These are phyloP conservation scores for Ophiocordyceps sinensis DNA, from an alignment of 2,329 filamentous ascomycete genomes.

Conservation along the genomic window DNA sequence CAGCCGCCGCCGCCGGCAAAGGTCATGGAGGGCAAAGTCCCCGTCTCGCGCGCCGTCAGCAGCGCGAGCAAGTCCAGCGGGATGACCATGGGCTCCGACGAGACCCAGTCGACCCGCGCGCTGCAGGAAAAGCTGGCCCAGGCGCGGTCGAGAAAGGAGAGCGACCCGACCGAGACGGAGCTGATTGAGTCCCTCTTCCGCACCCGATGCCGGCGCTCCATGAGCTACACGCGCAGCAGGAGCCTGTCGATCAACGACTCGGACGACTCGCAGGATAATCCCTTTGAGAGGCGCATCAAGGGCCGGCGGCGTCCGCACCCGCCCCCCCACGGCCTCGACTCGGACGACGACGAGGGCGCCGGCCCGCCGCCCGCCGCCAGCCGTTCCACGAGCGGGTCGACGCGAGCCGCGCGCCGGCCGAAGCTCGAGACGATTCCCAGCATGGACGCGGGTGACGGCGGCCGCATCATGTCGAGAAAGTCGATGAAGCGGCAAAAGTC, in stretches of 20 bases:
- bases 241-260: constrained; percentile 24
- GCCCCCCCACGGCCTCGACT: constrained; percentile 15
- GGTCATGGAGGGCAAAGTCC: constrained; percentile 78
- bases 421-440: constrained; percentile 33
- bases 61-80: constrained; percentile 35
- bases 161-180: constrained; percentile 25
- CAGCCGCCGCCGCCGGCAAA: constrained; percentile 82
- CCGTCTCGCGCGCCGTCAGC: constrained; percentile 49
- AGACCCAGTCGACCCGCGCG: constrained; percentile 25
- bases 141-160: constrained; percentile 30
- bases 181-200: constrained; percentile 27
- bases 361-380: constrained; percentile 11
- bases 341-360: constrained; percentile 19
- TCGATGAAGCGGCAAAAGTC: constrained; percentile 16
- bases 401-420: constrained; percentile 24
- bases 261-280: constrained; percentile 17
- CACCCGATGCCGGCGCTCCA: constrained; percentile 15
- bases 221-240: constrained; percentile 18
- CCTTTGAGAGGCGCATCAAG: constrained; percentile 12
- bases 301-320: constrained; percentile 13
- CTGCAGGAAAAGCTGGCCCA: constrained; percentile 30
- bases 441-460: constrained; percentile 18
- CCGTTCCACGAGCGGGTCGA: constrained; percentile 11
- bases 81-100: constrained; percentile 26
- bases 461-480: constrained; percentile 14